phyloP scores from a whole-genome alignment of 2,329 filamentous ascomycete genomes.

The Keithomyces neogunnii region DNA sequence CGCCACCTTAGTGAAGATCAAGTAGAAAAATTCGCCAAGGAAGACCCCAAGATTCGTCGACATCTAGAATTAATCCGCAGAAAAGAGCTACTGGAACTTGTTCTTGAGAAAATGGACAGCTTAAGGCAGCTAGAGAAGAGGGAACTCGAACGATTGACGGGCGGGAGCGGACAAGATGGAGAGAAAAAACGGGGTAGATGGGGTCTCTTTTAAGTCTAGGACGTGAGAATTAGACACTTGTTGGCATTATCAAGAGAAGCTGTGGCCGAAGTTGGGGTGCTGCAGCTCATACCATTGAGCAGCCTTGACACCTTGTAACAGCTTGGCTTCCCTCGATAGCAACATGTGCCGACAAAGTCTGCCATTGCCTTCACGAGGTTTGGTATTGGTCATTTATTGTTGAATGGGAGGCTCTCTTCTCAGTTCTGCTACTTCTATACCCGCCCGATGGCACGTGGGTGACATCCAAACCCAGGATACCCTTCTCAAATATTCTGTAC shows the following conservation, averaged over 20 bases:
- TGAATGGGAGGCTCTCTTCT: constrained; percentile 5
- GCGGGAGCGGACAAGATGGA: constrained; percentile 13
- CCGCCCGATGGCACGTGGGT: neutral
- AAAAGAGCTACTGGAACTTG: constrained; percentile 88
- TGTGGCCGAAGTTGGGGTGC: too few species aligned
- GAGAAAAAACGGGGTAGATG: constrained; percentile 38
- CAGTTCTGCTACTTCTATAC: neutral
- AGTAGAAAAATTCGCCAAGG: constrained; percentile 82
- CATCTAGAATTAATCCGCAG: constrained; percentile 88
- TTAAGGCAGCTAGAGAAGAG: constrained; percentile 74
- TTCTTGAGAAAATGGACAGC: constrained; percentile 92
- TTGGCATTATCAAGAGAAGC: too few species aligned
- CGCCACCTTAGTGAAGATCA: constrained; percentile 70
- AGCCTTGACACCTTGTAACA: too few species aligned
- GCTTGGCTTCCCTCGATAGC: too few species aligned
- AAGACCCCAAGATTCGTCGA: constrained; percentile 81
- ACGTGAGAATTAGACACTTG: neutral
- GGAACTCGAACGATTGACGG: constrained; percentile 44
- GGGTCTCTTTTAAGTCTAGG: constrained; percentile 35
- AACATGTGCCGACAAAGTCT: too few species aligned
- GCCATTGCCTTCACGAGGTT: too few species aligned
- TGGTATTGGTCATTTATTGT: neutral
- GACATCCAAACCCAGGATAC: neutral
- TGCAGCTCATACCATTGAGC: too few species aligned
- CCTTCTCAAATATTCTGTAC: neutral